phyloP scores from a whole-genome alignment of 192 early-diverging fungal species.

The Coemansia sp. region DNA sequence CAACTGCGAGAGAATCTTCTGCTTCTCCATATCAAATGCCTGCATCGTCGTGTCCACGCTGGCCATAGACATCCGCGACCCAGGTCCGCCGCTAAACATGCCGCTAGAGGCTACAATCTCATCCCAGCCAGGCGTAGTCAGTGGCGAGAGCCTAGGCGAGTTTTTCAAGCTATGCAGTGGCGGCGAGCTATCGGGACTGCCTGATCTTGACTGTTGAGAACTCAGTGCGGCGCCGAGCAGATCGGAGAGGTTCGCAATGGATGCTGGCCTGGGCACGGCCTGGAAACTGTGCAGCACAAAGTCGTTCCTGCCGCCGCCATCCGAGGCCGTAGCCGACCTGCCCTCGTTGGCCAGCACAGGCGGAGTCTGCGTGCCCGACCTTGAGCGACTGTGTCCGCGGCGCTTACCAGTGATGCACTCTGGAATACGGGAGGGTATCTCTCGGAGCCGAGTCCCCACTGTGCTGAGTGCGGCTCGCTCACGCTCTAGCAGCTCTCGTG shows the following conservation, averaged over 20 bases:
- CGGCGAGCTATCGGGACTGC: neutral
- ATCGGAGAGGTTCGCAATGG: slow-evolving; percentile 13
- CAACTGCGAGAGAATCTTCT: slow-evolving; percentile 55
- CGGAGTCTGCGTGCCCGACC: slow-evolving; percentile 17
- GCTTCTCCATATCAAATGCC: slow-evolving; percentile 43
- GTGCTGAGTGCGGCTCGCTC: slow-evolving; percentile 5
- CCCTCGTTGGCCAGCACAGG: neutral
- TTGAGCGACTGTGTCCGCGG: slow-evolving; percentile 3
- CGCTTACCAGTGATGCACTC: slow-evolving; percentile 19
- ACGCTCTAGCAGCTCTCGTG: slow-evolving; percentile 1
- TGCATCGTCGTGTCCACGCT: slow-evolving; percentile 35
- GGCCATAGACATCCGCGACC: slow-evolving; percentile 35
- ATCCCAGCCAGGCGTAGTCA: slow-evolving; percentile 45
- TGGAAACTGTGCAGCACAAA: slow-evolving; percentile 46
- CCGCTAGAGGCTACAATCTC: slow-evolving; percentile 45
- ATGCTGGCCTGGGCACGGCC: slow-evolving; percentile 31
- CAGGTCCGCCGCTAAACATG: slow-evolving; percentile 40
- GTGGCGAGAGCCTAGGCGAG: slow-evolving; percentile 28
- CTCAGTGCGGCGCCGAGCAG: slow-evolving; percentile 3
- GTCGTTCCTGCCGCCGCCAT: neutral
- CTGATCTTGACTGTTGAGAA: slow-evolving; percentile 16
- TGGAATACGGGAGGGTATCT: slow-evolving; percentile 14
- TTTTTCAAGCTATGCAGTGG: slow-evolving; percentile 7
- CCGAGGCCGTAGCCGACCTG: neutral
- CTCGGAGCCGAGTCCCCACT: slow-evolving; percentile 24